These are phyloP conservation scores for Collybia sp. DNA, from an alignment of 768 basidiomycete species.

Conservation along the genomic window DNA sequence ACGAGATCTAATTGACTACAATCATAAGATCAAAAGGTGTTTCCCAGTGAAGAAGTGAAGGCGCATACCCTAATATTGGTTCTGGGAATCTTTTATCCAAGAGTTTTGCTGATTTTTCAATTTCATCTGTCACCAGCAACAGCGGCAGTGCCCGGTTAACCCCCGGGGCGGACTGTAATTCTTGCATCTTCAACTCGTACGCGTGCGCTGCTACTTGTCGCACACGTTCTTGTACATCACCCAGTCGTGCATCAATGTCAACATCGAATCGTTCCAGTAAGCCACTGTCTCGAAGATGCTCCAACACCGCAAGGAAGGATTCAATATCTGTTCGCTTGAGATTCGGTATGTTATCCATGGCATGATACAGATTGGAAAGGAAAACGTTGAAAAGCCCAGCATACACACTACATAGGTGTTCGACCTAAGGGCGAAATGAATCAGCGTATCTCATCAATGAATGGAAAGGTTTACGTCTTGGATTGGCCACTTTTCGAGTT, in stretches of 20 bases:
- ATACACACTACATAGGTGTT: slow-evolving; percentile 64
- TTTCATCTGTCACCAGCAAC: slow-evolving; percentile 79
- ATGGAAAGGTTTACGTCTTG: slow-evolving; percentile 55
- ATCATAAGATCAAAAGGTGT: slow-evolving; percentile 1
- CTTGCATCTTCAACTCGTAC: slow-evolving; percentile 59
- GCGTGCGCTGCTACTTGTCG: slow-evolving; percentile 53
- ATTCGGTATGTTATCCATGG: slow-evolving; percentile 71
- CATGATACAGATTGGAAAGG: slow-evolving; percentile 78
- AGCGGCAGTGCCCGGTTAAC: slow-evolving; percentile 81
- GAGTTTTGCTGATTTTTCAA: slow-evolving; percentile 80
- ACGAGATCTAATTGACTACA: slow-evolving; percentile 70
- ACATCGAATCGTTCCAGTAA: slow-evolving; percentile 71
- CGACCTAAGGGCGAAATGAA: slow-evolving; percentile 37
- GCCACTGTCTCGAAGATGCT: slow-evolving; percentile 64
- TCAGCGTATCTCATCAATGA: slow-evolving; percentile 2
- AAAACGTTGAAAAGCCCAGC: slow-evolving; percentile 82
- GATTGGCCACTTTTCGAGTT: slow-evolving; percentile 71
- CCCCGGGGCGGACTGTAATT: slow-evolving; percentile 64
- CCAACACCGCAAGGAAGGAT: slow-evolving; percentile 62
- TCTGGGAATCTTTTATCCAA: slow-evolving; percentile 86
- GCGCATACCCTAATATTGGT: slow-evolving; percentile 69
- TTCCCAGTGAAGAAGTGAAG: not conserved
- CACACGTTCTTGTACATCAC: slow-evolving; percentile 64
- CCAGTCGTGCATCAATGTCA: slow-evolving; percentile 62
- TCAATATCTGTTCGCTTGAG: slow-evolving; percentile 69